Conservation (phyloP, 257 asterid species). For the Mentha longifolia region DNA sequence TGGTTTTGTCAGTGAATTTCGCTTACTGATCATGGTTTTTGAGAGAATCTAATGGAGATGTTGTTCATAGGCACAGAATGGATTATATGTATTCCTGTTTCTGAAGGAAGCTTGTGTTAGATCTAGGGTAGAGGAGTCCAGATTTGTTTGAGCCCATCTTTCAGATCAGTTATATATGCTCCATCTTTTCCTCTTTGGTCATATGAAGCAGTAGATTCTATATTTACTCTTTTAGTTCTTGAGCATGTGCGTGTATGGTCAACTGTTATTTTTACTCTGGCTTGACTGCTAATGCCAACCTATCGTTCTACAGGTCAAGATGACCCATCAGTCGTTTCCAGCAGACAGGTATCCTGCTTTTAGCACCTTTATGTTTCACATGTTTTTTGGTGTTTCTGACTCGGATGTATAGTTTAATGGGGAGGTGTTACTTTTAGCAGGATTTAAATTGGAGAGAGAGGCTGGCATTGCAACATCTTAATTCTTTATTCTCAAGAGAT, state of each 20-base stretch:
- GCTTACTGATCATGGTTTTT: not conserved
- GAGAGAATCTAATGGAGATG: conserved; percentile 18
- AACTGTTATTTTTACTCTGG: conserved; percentile 7
- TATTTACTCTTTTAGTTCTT: conserved; percentile 5
- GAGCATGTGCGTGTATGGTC: not conserved
- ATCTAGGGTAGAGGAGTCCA: not conserved
- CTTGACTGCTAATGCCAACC: conserved; percentile 16
- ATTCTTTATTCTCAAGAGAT: conserved; percentile 66
- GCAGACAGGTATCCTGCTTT: conserved; percentile 57
- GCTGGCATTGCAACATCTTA: conserved; percentile 66
- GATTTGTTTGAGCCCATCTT: conserved; percentile 18
- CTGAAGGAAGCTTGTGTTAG: not conserved
- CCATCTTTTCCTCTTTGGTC: conserved; percentile 24
- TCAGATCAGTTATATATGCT: conserved; percentile 14
- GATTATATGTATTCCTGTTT: not conserved
- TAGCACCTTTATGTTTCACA: conserved; percentile 7
- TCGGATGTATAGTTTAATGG: conserved; percentile 29
- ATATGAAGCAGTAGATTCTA: conserved; percentile 19
- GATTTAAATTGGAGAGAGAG: conserved; percentile 73
- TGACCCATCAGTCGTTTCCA: conserved; percentile 38
- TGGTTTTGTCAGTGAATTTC: not conserved
- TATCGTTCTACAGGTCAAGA: conserved; percentile 53
- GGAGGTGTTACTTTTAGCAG: conserved; percentile 42
- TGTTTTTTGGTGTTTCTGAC: conserved; percentile 24
- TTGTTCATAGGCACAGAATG: conserved; percentile 19